phyloP scores from a whole-genome alignment of 2,329 filamentous ascomycete species.

The Emmonsiellopsis sp. region DNA sequence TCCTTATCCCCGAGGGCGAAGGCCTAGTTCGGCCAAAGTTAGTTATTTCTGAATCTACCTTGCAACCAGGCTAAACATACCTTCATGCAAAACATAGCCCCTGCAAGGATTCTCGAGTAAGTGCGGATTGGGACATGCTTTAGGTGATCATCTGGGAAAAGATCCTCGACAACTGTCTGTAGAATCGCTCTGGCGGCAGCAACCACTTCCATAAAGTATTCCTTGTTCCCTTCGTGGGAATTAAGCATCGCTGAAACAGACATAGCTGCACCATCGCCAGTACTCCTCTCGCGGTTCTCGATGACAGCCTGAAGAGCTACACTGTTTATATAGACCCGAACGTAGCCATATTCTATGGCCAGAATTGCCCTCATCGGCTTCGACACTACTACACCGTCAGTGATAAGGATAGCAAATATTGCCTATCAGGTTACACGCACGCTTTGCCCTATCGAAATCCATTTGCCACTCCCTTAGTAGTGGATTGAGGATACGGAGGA shows the following conservation, averaged over 20 bases:
- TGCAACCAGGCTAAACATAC: constrained; percentile 14
- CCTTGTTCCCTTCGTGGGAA: constrained; percentile 34
- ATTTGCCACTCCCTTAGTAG: constrained; percentile 66
- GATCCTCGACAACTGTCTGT: constrained; percentile 42
- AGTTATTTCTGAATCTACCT: not conserved
- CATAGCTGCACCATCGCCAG: constrained; percentile 7
- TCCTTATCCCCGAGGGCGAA: constrained; percentile 49
- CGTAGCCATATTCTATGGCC: constrained; percentile 44
- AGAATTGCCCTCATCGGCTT: constrained; percentile 35
- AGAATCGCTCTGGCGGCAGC: constrained; percentile 45
- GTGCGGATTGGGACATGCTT: constrained; percentile 48
- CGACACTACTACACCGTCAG: constrained; percentile 47
- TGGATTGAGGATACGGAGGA: constrained; percentile 67
- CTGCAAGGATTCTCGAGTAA: constrained; percentile 48
- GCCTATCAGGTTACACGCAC: constrained; percentile 4
- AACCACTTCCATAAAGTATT: constrained; percentile 46
- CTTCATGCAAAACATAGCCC: constrained; percentile 49
- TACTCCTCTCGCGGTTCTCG: constrained; percentile 22
- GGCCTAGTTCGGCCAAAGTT: constrained; percentile 23
- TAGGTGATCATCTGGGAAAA: constrained; percentile 42
- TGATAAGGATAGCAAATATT: not conserved
- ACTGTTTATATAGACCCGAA: constrained; percentile 34
- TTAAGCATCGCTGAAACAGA: constrained; percentile 12
- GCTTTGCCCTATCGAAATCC: constrained; percentile 33
- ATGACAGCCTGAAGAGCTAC: constrained; percentile 49